Conservation (phyloP, 495 filamentous ascomycete genomes). For the Daldinia caldariorum region DNA sequence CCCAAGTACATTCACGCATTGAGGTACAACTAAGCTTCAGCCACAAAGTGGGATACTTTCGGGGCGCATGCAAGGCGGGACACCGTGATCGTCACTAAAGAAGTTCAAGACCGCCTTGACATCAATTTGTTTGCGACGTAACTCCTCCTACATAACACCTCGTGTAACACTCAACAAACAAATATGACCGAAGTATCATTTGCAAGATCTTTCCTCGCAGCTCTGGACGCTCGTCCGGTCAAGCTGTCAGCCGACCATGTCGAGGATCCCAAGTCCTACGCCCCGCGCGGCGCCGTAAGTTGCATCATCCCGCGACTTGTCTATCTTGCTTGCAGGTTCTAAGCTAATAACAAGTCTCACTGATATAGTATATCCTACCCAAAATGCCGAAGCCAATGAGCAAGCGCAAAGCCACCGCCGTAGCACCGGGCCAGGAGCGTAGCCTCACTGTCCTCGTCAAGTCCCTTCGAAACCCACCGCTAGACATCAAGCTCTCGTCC, state of each 20-base stretch:
- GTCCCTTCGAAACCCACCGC: constrained; percentile 75
- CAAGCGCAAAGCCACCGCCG: constrained; percentile 56
- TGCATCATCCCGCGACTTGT: constrained; percentile 6
- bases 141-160: constrained; percentile 10
- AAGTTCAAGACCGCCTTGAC: background rate
- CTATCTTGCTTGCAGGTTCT: background rate
- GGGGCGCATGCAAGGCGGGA: constrained; percentile 34
- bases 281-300: constrained; percentile 75
- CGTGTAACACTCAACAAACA: constrained; percentile 5
- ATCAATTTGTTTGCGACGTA: constrained; percentile 21
- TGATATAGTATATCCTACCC: constrained; percentile 55
- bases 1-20: background rate
- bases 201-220: constrained; percentile 81
- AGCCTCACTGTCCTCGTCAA: constrained; percentile 70
- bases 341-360: constrained; percentile 17
- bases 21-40: constrained; percentile 39
- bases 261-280: constrained; percentile 79
- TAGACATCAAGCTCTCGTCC: constrained; percentile 68
- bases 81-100: constrained; percentile 35
- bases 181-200: constrained; percentile 88
- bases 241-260: constrained; percentile 87
- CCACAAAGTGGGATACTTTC: constrained; percentile 45
- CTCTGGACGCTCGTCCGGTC: constrained; percentile 76
- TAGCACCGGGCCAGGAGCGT: constrained; percentile 56
- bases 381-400: constrained; percentile 60